Percentiles rank a stretch among this genome's conserved stretches.
These are phyloP conservation scores for Sesbania bispinosa DNA, from an alignment of 306 rosid species.

Conservation along the genomic window DNA sequence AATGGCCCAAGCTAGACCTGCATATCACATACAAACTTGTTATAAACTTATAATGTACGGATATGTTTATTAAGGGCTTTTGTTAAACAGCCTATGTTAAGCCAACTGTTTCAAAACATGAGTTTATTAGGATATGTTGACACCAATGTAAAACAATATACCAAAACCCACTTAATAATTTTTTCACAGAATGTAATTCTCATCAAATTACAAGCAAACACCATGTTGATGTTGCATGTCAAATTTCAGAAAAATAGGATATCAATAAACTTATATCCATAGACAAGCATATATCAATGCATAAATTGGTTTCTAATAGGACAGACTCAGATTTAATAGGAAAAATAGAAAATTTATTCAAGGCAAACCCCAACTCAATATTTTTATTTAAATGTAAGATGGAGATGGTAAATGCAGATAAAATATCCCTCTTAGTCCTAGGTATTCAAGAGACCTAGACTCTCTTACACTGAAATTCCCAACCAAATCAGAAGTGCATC, in stretches of 20 bases:
- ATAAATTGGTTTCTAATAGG: conserved; percentile 4
- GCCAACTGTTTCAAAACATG: conserved; percentile 6
- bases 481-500: no score
- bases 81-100: not conserved
- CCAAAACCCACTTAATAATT: not conserved
- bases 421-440: no score
- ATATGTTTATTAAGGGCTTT: not conserved
- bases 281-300: not conserved
- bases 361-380: no score
- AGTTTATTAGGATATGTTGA: conserved; percentile 8
- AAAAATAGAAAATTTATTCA: no score
- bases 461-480: no score
- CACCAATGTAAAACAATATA: not conserved
- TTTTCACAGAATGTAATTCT: conserved; percentile 7
- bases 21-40: conserved; percentile 30
- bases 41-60: conserved; percentile 6
- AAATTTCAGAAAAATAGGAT: conserved; percentile 13
- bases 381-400: no score
- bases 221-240: not conserved
- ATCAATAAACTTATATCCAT: not conserved
- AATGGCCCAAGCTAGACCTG: conserved; percentile 99
- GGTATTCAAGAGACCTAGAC: no score
- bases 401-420: no score
- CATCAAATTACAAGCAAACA: conserved; percentile 13
- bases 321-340: no score